Evolutionary conservation across 2,329 filamentous ascomycete species (phyloP).

Genomic region (Colletotrichum trifolii): DNA sequence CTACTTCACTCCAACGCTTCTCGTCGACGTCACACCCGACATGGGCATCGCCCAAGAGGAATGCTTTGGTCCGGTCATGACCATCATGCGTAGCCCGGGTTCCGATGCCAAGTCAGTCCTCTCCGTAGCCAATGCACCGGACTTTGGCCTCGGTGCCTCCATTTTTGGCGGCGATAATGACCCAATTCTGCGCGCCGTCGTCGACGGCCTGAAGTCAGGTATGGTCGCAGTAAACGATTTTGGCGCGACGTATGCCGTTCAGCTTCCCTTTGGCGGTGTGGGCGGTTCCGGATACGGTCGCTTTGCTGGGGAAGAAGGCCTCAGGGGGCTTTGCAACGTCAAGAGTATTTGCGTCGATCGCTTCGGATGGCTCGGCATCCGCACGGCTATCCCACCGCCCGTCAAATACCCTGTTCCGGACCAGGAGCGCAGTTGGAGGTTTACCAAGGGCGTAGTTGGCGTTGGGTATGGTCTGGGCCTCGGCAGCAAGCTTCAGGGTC

Average conservation of each 20-base stretch:
- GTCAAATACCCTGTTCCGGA: conserved; percentile 84
- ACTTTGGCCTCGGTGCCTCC: conserved; percentile 87
- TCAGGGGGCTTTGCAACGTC: conserved; percentile 85
- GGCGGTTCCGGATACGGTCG: conserved; percentile 90
- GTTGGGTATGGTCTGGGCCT: conserved; percentile 65
- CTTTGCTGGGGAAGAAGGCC: conserved; percentile 90
- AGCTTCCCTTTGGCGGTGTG: conserved; percentile 94
- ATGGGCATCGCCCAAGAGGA: conserved; percentile 93
- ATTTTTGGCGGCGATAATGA: conserved; percentile 80
- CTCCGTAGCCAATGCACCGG: conserved; percentile 81
- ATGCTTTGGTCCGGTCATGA: conserved; percentile 91
- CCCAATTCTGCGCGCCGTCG: conserved; percentile 70
- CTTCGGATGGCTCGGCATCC: conserved; percentile 67
- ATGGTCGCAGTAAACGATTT: conserved; percentile 99
- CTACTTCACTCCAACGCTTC: conserved; percentile 91
- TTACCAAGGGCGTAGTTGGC: conserved; percentile 70
- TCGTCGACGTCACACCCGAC: conserved; percentile 85
- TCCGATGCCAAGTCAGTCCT: conserved; percentile 73
- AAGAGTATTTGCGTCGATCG: conserved; percentile 89
- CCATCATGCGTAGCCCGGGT: conserved; percentile 80
- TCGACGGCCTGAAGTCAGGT: conserved; percentile 78
- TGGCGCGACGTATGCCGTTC: conserved; percentile 90
- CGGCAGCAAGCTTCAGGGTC: conserved; percentile 51
- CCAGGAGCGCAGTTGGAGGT: conserved; percentile 72
- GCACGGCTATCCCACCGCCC: conserved; percentile 83